A percentile compares a stretch with the other conserved stretches of the same genome.
Evolutionary conservation across 2,329 filamentous ascomycete species (phyloP).

Genomic region (Epichloe baconii): DNA sequence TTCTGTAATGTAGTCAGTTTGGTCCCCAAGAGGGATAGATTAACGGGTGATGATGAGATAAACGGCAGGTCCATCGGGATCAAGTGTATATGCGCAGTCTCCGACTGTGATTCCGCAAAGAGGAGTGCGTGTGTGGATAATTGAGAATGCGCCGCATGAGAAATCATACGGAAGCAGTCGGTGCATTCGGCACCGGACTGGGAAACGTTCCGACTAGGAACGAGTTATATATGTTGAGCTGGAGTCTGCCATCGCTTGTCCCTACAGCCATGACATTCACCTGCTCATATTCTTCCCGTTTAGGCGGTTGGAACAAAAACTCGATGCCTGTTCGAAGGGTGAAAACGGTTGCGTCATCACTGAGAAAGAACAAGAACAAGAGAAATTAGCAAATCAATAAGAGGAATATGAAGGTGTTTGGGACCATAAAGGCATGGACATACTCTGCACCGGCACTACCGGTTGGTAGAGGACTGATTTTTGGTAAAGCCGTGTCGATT

Average conservation of each 20-base stretch:
- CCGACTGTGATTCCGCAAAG: conserved; percentile 26
- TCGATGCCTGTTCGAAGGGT: conserved; percentile 58
- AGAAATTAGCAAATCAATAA: conserved; percentile 5
- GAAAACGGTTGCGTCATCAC: conserved; percentile 48
- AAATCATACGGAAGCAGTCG: conserved; percentile 26
- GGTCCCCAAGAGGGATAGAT: conserved; percentile 71
- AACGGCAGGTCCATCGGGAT: conserved; percentile 75
- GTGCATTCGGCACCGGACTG: conserved; percentile 26
- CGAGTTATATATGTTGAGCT: conserved; percentile 75
- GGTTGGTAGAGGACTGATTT: conserved; percentile 55
- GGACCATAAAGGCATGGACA: conserved; percentile 16
- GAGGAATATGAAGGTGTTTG: background rate
- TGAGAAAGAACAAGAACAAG: conserved; percentile 4
- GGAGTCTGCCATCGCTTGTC: conserved; percentile 55
- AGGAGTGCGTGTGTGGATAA: conserved; percentile 67
- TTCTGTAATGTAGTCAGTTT: conserved; percentile 84
- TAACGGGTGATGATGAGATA: conserved; percentile 62
- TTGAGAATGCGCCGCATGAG: conserved; percentile 59
- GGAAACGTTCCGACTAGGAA: conserved; percentile 61
- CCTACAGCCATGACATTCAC: conserved; percentile 70
- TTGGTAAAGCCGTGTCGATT: conserved; percentile 62
- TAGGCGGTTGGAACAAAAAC: conserved; percentile 50
- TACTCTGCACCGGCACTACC: conserved; percentile 49
- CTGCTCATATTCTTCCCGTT: conserved; percentile 54
- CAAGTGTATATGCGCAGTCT: conserved; percentile 32